Evolutionary conservation across 495 filamentous ascomycete species (phyloP), one percentile per base, ranked within the genome.

Genomic region (Hypomontagnella submonticulosa): DNA sequence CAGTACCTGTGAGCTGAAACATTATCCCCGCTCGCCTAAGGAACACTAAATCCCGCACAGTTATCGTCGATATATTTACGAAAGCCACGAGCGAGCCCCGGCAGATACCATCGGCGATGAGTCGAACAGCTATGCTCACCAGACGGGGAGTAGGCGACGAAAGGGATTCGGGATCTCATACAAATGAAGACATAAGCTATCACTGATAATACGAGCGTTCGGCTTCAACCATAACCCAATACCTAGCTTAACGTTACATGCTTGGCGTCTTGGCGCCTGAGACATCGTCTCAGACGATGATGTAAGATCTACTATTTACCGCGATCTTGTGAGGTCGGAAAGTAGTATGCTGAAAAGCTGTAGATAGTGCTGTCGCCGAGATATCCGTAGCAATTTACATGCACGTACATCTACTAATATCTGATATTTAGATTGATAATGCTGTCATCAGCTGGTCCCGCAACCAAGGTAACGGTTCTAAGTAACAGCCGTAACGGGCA

Each of bases 401-500:
- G 38, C 4, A 38, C 30, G 40, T 51, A 46, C 4, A 5, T 40
- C 5, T 43, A 37, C 20, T 32, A 4, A 4, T 30, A 23, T 16
- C 13, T 36, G 6, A 2, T 27, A 27, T 27, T 27, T 27, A 52
- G 44, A 63, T 51, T 57, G 51, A 41, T 23, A 32, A 49, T 18
- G 38, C 19, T 23, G 20, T 41, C 40, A 46, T 57, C 56, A 54
- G 49, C 55, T 32, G 42, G 43, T 61, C 46, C 44, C 46, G 49
- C 41, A 57, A 6, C 30, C 46, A 54, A 36, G 53, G 64, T 63
- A 54, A 58, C 53, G 48, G 27, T 46, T 30, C 34, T 40, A 60
- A 23, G 50, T 60, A 37, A 59, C 65, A 43, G 15, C 59, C 65
- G 20, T 34, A 63, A 63, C 20, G 36, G 59, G 65, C 59, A 68